A percentile compares a stretch with the other conserved stretches of the same genome.
Evolutionary conservation across 768 basidiomycete genomes (phyloP).

Genomic region (Lactarius indigo): DNA sequence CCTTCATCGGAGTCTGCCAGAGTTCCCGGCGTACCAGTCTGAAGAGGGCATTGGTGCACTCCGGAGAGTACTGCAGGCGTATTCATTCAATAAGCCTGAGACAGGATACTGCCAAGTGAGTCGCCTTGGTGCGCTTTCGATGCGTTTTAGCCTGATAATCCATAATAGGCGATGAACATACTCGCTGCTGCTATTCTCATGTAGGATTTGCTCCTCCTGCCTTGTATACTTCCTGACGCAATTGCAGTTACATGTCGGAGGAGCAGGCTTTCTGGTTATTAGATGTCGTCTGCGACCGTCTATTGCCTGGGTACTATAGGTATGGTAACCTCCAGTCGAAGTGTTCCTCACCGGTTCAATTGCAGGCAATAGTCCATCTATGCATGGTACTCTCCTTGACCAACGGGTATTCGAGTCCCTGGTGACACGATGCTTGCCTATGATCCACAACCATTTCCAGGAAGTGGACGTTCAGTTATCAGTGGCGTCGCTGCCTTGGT

Average conservation of each 20-base stretch:
- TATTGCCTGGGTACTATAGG: conserved; percentile 98
- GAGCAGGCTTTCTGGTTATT: conserved; percentile 98
- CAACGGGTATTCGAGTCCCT: conserved; percentile 97
- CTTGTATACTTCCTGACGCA: conserved; percentile 8
- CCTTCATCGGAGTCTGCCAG: conserved; percentile 90
- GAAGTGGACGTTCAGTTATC: conserved; percentile 93
- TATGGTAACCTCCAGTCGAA: conserved; percentile 36
- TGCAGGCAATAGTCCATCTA: conserved; percentile 66
- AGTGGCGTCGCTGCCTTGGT: conserved; percentile 97
- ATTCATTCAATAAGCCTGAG: conserved; percentile 92
- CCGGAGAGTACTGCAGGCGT: conserved; percentile 89
- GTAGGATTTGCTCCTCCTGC: conserved; percentile 40
- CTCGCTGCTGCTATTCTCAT: conserved; percentile 93
- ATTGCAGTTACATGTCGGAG: conserved; percentile 92
- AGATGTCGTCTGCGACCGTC: conserved; percentile 89
- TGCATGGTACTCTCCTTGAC: conserved; percentile 99
- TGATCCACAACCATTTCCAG: conserved; percentile 91
- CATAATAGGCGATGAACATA: conserved; percentile 88
- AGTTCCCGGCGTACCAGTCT: conserved; percentile 93
- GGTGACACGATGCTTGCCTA: conserved; percentile 82
- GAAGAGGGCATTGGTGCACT: conserved; percentile 83
- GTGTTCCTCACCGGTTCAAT: conserved; percentile 14
- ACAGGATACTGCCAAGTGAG: conserved; percentile 89
- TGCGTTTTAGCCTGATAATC: conserved; percentile 7
- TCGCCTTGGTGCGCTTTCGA: background rate